Percentiles rank a stretch among this genome's conserved stretches.
These are phyloP conservation scores for Neoboletus brunneissimus DNA, from an alignment of 768 basidiomycete genomes.

Conservation along the genomic window DNA sequence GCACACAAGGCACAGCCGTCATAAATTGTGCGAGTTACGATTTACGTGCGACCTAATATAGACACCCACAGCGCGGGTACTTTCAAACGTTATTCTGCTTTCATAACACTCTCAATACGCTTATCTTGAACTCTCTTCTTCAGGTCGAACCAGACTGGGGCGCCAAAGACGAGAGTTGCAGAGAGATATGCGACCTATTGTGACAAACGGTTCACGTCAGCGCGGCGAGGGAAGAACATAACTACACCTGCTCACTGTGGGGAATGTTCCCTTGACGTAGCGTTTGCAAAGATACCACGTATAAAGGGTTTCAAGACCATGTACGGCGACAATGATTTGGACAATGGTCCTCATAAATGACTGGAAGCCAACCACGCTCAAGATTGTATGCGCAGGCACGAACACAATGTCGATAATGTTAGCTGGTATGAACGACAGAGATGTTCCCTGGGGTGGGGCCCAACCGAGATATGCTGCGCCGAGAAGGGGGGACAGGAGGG, in stretches of 20 bases:
- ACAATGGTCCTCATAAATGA: slow-evolving; percentile 10
- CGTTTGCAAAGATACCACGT: slow-evolving; percentile 29
- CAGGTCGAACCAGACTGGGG: slow-evolving; percentile 53
- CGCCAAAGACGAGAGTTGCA: slow-evolving; percentile 51
- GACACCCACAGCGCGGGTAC: not conserved
- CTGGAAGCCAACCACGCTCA: slow-evolving; percentile 14
- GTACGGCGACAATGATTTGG: slow-evolving; percentile 8
- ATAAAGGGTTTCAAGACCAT: slow-evolving; percentile 29
- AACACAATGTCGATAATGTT: slow-evolving; percentile 14
- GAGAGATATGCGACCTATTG: slow-evolving; percentile 52
- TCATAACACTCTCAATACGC: slow-evolving; percentile 80
- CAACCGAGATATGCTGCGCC: slow-evolving; percentile 16
- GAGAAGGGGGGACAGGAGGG: slow-evolving; percentile 13
- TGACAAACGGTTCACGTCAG: not conserved
- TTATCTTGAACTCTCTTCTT: slow-evolving; percentile 59
- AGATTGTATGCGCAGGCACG: slow-evolving; percentile 19
- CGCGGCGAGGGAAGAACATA: not conserved
- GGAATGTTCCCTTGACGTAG: slow-evolving; percentile 22
- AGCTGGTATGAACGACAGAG: slow-evolving; percentile 17
- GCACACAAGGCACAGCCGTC: not conserved
- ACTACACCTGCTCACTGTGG: slow-evolving; percentile 14
- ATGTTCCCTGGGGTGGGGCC: slow-evolving; percentile 20
- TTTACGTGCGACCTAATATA: not conserved
- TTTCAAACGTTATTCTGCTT: slow-evolving; percentile 45
- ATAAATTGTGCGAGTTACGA: not conserved